These are phyloP conservation scores for Hericium alpestre DNA, from an alignment of 768 basidiomycete genomes.

Conservation along the genomic window DNA sequence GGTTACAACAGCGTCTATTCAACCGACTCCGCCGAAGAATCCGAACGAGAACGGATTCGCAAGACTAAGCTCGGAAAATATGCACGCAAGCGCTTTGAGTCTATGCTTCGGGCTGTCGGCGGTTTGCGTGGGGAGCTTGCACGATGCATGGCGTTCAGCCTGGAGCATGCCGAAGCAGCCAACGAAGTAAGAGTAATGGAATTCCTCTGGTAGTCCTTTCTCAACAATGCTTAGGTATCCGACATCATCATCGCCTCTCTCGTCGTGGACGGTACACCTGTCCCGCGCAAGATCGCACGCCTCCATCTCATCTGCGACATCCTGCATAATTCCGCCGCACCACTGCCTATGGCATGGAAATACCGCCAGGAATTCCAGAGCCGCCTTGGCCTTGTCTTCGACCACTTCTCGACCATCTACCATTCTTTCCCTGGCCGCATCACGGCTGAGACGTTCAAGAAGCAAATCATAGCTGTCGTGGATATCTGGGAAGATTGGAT, in stretches of 20 bases:
- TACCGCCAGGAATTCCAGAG: conserved; percentile 92
- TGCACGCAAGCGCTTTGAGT: conserved; percentile 78
- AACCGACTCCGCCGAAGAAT: conserved; percentile 89
- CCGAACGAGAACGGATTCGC: conserved; percentile 71
- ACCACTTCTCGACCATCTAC: conserved; percentile 89
- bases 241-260: conserved; percentile 87
- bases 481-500: conserved; percentile 99
- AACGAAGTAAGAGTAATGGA: conserved; percentile 52
- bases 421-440: conserved; percentile 93
- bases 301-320: conserved; percentile 96
- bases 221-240: conserved; percentile 46
- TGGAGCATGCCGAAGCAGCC: conserved; percentile 94
- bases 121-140: conserved; percentile 87
- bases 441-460: conserved; percentile 93
- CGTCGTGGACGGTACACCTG: conserved; percentile 82
- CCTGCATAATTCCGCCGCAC: conserved; percentile 89
- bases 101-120: conserved; percentile 77
- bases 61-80: conserved; percentile 72
- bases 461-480: conserved; percentile 78
- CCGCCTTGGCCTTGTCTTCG: conserved; percentile 86
- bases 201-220: not conserved
- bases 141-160: conserved; percentile 91
- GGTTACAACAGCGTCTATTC: conserved; percentile 85
- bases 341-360: conserved; percentile 95
- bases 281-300: conserved; percentile 94